phyloP scores from a whole-genome alignment of 164 flowering plant genomes.

The Aristolochia fimbriata region DNA sequence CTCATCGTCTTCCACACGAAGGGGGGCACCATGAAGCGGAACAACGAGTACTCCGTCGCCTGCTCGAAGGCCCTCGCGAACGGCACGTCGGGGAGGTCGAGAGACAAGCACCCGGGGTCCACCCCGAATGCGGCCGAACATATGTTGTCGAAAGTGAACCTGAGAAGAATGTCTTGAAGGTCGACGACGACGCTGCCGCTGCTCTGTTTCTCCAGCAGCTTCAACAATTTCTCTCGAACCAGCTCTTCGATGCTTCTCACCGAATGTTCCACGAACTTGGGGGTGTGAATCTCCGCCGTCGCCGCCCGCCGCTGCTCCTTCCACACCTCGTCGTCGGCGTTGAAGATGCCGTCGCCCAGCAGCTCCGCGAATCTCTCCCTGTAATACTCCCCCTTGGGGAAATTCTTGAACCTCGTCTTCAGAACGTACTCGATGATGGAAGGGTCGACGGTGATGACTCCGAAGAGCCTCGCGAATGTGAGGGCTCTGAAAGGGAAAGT shows the following conservation, averaged over 20 bases:
- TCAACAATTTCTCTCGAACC: slow-evolving; percentile 40
- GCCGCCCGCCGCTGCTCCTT: slow-evolving; percentile 43
- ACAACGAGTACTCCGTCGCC: slow-evolving; percentile 38
- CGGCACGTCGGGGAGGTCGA: slow-evolving; percentile 36
- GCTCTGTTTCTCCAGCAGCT: slow-evolving; percentile 22
- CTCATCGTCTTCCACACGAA: slow-evolving; percentile 48
- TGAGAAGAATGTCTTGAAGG: slow-evolving; percentile 49
- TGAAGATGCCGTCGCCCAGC: slow-evolving; percentile 74
- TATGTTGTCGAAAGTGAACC: slow-evolving; percentile 66
- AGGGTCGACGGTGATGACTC: slow-evolving; percentile 49
- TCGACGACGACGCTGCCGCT: slow-evolving; percentile 24
- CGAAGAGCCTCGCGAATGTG: slow-evolving; percentile 33
- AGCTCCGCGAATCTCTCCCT: slow-evolving; percentile 49
- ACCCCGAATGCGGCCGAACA: slow-evolving; percentile 53
- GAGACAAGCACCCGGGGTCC: slow-evolving; percentile 44
- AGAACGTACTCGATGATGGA: slow-evolving; percentile 58
- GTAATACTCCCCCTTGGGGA: slow-evolving; percentile 66
- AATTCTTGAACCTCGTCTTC: slow-evolving; percentile 60
- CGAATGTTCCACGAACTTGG: slow-evolving; percentile 36
- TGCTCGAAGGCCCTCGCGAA: slow-evolving; percentile 67
- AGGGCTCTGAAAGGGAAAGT: slow-evolving; percentile 39
- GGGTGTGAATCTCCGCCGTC: slow-evolving; percentile 47
- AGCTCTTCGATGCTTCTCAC: slow-evolving; percentile 23
- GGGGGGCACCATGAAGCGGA: slow-evolving; percentile 46
- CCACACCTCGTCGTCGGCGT: slow-evolving; percentile 61